Conservation (phyloP, 2,329 filamentous ascomycete genomes). For the Talaromyces marneffei region DNA sequence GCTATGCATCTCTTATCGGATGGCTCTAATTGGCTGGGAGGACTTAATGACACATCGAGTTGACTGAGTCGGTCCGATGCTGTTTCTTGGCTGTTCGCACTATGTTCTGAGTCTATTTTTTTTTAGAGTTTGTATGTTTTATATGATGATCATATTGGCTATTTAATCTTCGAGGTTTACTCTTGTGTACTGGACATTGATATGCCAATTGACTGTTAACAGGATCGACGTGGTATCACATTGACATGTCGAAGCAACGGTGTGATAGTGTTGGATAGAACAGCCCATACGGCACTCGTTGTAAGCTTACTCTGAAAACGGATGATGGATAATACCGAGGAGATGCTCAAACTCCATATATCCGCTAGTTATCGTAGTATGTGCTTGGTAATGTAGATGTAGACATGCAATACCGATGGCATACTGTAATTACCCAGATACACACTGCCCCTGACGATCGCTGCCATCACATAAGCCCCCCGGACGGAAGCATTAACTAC, state of each 20-base stretch:
- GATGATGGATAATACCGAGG: background rate
- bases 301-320: background rate
- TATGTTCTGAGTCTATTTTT: background rate
- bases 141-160: background rate
- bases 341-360: background rate
- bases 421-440: background rate
- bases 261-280: background rate
- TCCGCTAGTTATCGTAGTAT: background rate
- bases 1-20: constrained; percentile 11
- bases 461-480: background rate
- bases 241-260: background rate
- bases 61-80: constrained; percentile 11
- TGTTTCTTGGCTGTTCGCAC: background rate
- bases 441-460: background rate
- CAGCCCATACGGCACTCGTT: background rate
- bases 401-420: background rate
- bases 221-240: background rate
- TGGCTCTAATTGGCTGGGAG: background rate
- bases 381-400: background rate
- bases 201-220: background rate
- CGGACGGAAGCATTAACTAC: background rate
- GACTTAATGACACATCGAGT: constrained; percentile 11
- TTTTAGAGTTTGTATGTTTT: background rate
- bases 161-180: background rate
- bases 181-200: background rate